Base-by-base conservation (phyloP, 1,139 yeast species). In the Suhomyces taliae region DNA sequence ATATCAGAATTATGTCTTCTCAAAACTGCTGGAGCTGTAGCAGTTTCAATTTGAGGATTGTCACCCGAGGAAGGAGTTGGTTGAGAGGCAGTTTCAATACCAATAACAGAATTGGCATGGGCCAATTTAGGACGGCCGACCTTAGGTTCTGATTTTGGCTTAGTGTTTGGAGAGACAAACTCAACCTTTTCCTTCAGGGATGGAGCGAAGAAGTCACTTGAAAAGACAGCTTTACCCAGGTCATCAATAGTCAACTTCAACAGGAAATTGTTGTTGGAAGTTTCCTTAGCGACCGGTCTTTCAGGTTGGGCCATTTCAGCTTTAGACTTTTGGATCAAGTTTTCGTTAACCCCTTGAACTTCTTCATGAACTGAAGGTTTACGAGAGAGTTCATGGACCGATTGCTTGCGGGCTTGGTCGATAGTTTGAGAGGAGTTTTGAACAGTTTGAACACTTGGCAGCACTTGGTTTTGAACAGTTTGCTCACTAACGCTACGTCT, bases 211-310 rank as follows among this genome's bases (percentile, higher is more conserved):
- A 61, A 53, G 44, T 66, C 67, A 37, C 59, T 61, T 27, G 67
- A 64, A 51, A 71, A 65, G n/a, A 70, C 68, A 1, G 80, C 79
- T 47, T 71, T 72, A n/a, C 79, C 80, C 65, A 65, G 69, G 49
- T 70, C 77, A 52, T 74, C 78, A 41, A 75, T 65, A 53, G 67
- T 71, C 45, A 74, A 60, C 46, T 65, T 65, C 53, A 74, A 59
- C 58, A 60, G 65, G 54, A 69, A 70, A 49, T 69, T 72, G 34
- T 54, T 51, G 14, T 29, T 34, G 36, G 36, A 34, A 34, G 36
- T 14, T 9, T 29, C 32, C 11, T 19, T 19, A 19, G 24, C 24
- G 6, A 19, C 6, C 3, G 32, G 7, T 29, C n/a, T 29, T 5
- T 29, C 32, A 5, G 9, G 32, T 29, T 29, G 32, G 32, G 24